Evolutionary conservation across 2,329 filamentous ascomycete species (phyloP), one percentile per base, ranked within the genome.

Genomic region (Verticillium nonalfalfae): DNA sequence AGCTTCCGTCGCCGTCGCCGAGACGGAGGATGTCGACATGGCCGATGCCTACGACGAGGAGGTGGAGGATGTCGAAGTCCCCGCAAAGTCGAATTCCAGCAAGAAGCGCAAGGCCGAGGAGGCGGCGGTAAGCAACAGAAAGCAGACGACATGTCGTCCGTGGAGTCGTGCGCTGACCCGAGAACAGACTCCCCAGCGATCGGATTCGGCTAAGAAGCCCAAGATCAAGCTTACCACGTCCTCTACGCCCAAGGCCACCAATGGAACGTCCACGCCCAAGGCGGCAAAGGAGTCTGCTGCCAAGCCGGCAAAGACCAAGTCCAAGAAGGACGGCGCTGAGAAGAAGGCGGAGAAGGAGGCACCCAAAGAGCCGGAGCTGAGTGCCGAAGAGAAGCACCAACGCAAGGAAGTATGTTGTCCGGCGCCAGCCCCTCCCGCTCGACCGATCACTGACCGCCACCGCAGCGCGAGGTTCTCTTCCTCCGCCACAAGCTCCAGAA

Each of bases 401-500:
- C 84, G 85, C 69, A 89, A 87, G 71, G 80, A 87, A 77, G 85
- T 82, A 75, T 59, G 79, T 74, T n/a, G 9, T 34, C 4, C 2
- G 18, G 1, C 39, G 26, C 26, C 26, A 26, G 26, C 9, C 0
- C 10, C 33, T n/a, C 15, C 18, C 40, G 34, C 7, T 15, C 38
- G 36, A 39, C 2, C 40, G 35, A 13, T 35, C 21, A 59, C 76
- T 82, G 69, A 83, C 65, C 59, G 4, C 7, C 45, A 31, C 36
- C 60, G 57, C 66, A 90, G 83, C 88, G 86, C 67, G 87, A 90
- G 68, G 92, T 99, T n/a, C 79, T 97, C 36, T 98, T 96, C 75
- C 84, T 97, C 45, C 90, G 95, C 65, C 94, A 99, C 77, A 92
- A 93, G 74, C 86, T 99, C 38, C 95, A 99, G 73, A 96, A 96